phyloP scores from a whole-genome alignment of 768 basidiomycete species.

The Naganishia kalamii region DNA sequence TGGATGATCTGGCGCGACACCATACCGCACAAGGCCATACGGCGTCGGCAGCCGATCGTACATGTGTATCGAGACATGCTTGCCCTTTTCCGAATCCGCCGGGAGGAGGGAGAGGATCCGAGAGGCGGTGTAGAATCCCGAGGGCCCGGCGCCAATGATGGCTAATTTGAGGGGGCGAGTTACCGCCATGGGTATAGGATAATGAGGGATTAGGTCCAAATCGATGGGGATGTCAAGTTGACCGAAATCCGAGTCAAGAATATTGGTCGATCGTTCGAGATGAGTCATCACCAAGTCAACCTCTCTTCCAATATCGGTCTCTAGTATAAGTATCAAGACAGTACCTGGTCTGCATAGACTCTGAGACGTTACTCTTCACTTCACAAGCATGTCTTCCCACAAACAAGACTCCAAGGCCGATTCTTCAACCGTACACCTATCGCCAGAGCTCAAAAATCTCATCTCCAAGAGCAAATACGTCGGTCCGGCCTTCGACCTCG shows the following conservation, averaged over 20 bases:
- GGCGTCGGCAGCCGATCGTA: conserved; percentile 91
- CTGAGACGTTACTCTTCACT: too few relatives aligned
- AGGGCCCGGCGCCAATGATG: conserved; percentile 87
- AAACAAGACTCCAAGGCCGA: background rate
- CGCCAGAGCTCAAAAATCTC: background rate
- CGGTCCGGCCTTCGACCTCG: background rate
- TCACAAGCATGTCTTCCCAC: background rate
- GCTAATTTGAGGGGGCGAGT: conserved; percentile 63
- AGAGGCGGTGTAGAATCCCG: conserved; percentile 91
- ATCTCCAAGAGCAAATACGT: background rate
- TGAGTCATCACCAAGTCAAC: too few relatives aligned
- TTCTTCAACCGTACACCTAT: background rate
- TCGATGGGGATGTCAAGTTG: background rate
- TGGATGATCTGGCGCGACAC: conserved; percentile 96
- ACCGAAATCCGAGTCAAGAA: background rate
- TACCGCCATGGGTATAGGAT: background rate
- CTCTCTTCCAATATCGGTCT: too few relatives aligned
- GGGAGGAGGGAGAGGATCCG: conserved; percentile 66
- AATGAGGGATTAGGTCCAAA: background rate
- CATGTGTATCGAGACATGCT: conserved; percentile 63
- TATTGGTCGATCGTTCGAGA: too few relatives aligned
- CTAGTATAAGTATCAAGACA: too few relatives aligned
- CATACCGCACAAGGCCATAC: conserved; percentile 88
- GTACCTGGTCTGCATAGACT: too few relatives aligned
- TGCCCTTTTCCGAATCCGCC: conserved; percentile 43